Evolutionary conservation across 306 rosid genomes (phyloP).

Genomic region (Casuarina glauca): DNA sequence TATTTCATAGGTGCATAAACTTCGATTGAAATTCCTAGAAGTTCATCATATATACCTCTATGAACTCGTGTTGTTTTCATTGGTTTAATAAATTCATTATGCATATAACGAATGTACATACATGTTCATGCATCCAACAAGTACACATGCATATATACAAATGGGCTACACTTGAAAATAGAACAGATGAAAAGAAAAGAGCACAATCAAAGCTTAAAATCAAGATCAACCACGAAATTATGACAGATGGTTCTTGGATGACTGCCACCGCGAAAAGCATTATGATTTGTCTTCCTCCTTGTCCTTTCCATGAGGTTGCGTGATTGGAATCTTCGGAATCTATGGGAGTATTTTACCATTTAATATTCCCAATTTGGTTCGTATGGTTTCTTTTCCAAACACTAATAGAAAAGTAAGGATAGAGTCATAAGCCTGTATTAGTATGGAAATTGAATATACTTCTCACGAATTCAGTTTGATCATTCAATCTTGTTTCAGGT

Average conservation of each 20-base stretch:
- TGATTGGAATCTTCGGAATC: not conserved
- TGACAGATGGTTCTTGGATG: too few species aligned
- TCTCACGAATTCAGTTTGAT: not conserved
- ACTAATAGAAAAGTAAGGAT: not conserved
- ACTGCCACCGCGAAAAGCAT: not conserved
- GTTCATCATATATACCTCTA: too few species aligned
- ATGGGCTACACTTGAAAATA: not conserved
- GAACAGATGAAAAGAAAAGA: not conserved
- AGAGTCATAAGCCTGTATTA: not conserved
- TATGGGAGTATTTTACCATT: not conserved
- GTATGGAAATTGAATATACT: not conserved
- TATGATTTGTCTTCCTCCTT: not conserved
- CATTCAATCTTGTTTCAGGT: conserved; percentile 44
- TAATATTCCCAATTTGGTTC: not conserved
- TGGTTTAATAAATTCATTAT: too few species aligned
- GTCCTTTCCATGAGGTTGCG: not conserved
- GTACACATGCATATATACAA: not conserved
- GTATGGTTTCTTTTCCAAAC: not conserved
- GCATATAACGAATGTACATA: too few species aligned
- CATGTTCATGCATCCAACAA: too few species aligned
- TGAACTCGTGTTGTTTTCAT: too few species aligned
- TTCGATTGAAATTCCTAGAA: too few species aligned
- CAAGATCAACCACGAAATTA: not conserved
- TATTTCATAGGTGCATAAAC: too few species aligned
- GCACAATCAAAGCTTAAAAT: too few species aligned